Conservation (phyloP, 495 filamentous ascomycete genomes). For the Penicillium desertorum region DNA sequence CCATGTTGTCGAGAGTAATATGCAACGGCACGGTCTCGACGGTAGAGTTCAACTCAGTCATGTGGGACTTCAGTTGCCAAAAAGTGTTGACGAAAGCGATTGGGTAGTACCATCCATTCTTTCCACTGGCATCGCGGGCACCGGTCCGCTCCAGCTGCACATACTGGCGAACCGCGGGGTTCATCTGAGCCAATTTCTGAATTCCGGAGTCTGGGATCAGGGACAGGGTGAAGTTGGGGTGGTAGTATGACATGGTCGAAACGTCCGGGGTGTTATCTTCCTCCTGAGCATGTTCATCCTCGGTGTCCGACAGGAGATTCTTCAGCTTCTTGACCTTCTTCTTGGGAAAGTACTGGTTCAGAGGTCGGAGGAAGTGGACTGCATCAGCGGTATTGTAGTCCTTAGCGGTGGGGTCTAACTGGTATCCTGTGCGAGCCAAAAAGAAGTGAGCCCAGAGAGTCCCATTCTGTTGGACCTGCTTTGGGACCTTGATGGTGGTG, state of each 20-base stretch:
- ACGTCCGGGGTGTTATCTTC: slow-evolving; percentile 55
- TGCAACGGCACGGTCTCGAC: slow-evolving; percentile 79
- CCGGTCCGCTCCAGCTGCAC: slow-evolving; percentile 71
- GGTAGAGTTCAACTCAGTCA: slow-evolving; percentile 90
- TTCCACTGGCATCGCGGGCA: slow-evolving; percentile 73
- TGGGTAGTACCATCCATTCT: slow-evolving; percentile 97
- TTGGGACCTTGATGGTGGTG: slow-evolving; percentile 74
- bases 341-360: slow-evolving; percentile 87
- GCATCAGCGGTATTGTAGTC: slow-evolving; percentile 72
- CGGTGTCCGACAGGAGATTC: slow-evolving; percentile 66
- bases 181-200: slow-evolving; percentile 61
- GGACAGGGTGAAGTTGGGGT: slow-evolving; percentile 89
- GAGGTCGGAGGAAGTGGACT: slow-evolving; percentile 76
- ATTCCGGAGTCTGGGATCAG: slow-evolving; percentile 79
- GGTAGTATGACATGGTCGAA: slow-evolving; percentile 81
- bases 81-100: slow-evolving; percentile 92
- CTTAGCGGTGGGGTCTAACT: slow-evolving; percentile 69
- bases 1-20: slow-evolving; percentile 77
- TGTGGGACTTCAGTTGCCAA: slow-evolving; percentile 90
- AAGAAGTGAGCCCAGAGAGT: slow-evolving; percentile 95
- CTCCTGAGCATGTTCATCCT: slow-evolving; percentile 54
- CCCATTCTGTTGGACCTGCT: slow-evolving; percentile 82
- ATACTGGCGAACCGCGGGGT: slow-evolving; percentile 73
- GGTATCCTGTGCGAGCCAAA: slow-evolving; percentile 68
- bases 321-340: slow-evolving; percentile 92